Evolutionary conservation across 495 filamentous ascomycete genomes (phyloP).

Genomic region (Daldinia loculata): DNA sequence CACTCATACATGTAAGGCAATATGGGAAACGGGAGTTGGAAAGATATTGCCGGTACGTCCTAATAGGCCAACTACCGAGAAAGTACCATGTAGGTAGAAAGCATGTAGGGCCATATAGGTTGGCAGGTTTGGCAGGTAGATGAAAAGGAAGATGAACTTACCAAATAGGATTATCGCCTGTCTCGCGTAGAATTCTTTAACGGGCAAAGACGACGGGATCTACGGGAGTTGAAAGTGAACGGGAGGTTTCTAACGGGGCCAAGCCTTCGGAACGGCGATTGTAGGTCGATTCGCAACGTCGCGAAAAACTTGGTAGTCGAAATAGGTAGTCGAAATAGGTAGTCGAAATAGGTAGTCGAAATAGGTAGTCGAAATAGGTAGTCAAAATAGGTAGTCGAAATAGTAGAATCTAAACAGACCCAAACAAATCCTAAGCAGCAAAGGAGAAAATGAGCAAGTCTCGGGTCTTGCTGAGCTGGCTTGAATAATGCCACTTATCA

Average conservation of each 20-base stretch:
- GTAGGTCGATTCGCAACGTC: slow-evolving; percentile 4
- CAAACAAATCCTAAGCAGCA: neutral
- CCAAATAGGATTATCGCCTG: slow-evolving; percentile 16
- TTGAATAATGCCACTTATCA: neutral
- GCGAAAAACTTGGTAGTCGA: slow-evolving; percentile 1
- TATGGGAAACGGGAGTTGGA: slow-evolving; percentile 7
- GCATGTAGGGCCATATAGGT: neutral
- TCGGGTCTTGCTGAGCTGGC: neutral
- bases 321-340: too few species aligned
- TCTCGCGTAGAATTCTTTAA: slow-evolving; percentile 39
- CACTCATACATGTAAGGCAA: neutral
- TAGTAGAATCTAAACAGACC: neutral
- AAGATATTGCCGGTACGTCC: neutral
- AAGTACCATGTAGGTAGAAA: neutral
- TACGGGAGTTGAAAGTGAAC: slow-evolving; percentile 19
- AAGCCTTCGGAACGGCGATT: neutral
- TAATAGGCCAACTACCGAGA: slow-evolving; percentile 1
- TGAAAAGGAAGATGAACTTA: slow-evolving; percentile 16
- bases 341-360: too few species aligned
- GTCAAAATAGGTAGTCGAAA: neutral
- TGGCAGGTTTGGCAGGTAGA: neutral
- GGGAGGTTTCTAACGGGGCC: slow-evolving; percentile 7
- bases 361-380: too few species aligned
- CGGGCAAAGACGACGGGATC: slow-evolving; percentile 13
- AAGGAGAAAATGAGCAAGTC: neutral